Conservation (phyloP, 2,329 filamentous ascomycete genomes). For the Ceratocystis smalleyi region DNA sequence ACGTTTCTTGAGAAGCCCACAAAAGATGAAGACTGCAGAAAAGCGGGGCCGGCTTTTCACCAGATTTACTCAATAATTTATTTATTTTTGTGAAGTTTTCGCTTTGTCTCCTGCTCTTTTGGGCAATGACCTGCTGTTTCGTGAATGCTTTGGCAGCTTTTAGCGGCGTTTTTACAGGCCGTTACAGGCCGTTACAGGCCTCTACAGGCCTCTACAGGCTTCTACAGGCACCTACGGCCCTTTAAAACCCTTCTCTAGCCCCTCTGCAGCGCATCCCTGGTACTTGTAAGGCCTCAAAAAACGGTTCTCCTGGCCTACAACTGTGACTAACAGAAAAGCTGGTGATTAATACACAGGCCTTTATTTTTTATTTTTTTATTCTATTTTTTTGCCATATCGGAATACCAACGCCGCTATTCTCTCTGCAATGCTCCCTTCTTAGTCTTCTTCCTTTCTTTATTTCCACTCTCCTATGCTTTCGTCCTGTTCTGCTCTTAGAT, state of each 20-base stretch:
- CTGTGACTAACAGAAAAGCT: slow-evolving; percentile 12
- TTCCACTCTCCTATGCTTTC: background rate
- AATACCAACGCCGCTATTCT: slow-evolving; percentile 14
- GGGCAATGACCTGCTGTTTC: too few relatives aligned
- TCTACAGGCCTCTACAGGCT: background rate
- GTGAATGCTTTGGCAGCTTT: too few relatives aligned
- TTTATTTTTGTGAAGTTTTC: background rate
- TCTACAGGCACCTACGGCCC: background rate
- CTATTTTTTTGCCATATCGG: slow-evolving; percentile 10
- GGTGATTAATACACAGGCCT: slow-evolving; percentile 1
- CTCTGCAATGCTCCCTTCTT: background rate
- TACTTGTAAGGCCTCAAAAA: background rate
- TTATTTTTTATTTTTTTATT: background rate
- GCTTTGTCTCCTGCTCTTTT: background rate
- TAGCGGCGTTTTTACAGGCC: too few relatives aligned
- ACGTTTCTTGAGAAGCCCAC: background rate
- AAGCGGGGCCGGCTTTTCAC: background rate
- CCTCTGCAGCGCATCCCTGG: too few relatives aligned
- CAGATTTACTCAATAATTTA: background rate
- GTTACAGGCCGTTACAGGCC: background rate
- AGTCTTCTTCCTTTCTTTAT: background rate
- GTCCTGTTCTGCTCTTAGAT: background rate
- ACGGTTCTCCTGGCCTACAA: background rate
- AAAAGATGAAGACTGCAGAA: background rate
- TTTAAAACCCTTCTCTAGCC: background rate